Evolutionary conservation across 1,284 basidiomycete genomes (phyloP).

Genomic region (Ganoderma boninense): DNA sequence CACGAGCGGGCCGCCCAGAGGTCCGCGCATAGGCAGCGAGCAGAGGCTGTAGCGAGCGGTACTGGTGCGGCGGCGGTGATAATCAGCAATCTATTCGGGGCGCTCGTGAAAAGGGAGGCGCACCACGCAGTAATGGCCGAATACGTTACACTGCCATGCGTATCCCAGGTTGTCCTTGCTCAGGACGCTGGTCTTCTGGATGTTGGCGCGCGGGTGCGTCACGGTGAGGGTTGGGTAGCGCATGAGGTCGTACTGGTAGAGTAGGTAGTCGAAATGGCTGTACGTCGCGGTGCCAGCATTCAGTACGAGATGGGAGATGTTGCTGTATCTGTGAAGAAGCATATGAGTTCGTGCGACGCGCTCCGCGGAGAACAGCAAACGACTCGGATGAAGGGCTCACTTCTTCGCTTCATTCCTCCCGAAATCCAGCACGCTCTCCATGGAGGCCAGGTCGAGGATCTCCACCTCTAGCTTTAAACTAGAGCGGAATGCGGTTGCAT

Average conservation of each 20-base stretch:
- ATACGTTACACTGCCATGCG: conserved; percentile 89
- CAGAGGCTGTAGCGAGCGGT: conserved; percentile 61
- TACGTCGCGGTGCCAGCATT: conserved; percentile 85
- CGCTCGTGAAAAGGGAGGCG: conserved; percentile 41
- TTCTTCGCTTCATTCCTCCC: conserved; percentile 60
- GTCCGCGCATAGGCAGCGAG: conserved; percentile 49
- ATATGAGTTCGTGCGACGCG: neutral
- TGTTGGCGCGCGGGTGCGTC: conserved; percentile 68
- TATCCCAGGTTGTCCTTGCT: conserved; percentile 80
- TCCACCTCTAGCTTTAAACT: conserved; percentile 72
- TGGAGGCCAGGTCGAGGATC: conserved; percentile 71
- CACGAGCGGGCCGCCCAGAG: conserved; percentile 53
- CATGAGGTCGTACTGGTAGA: conserved; percentile 60
- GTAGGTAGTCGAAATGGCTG: conserved; percentile 61
- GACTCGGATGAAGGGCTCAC: conserved; percentile 50
- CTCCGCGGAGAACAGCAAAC: neutral
- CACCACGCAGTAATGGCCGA: conserved; percentile 85
- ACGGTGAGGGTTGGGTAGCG: conserved; percentile 56
- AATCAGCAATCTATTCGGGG: neutral
- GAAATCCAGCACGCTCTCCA: conserved; percentile 73
- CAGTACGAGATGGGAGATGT: conserved; percentile 83
- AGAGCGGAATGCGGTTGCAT: conserved; percentile 65
- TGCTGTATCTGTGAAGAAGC: conserved; percentile 67
- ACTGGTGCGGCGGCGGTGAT: conserved; percentile 47
- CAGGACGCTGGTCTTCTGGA: conserved; percentile 67